Percentiles rank a stretch among this genome's conserved stretches.
These are phyloP conservation scores for Dactylellina parvicollis DNA, from an alignment of 2,329 filamentous ascomycete genomes.

Conservation along the genomic window DNA sequence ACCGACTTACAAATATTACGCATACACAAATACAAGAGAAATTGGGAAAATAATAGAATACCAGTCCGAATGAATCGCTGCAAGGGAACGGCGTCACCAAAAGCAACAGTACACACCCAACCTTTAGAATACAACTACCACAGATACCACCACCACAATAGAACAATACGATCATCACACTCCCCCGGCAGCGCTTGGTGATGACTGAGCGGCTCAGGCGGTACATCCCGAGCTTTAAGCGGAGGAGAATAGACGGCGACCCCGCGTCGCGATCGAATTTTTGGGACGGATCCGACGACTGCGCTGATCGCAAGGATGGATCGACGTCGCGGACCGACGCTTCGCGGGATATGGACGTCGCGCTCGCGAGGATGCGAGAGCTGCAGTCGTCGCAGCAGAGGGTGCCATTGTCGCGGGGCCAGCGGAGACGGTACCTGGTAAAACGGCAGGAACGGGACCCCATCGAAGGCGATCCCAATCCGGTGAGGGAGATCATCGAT, in stretches of 20 bases:
- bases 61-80: conserved; percentile 53
- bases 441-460: conserved; percentile 25
- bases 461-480: neutral
- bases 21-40: neutral
- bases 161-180: neutral
- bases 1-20: neutral
- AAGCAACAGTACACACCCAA: neutral
- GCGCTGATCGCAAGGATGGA: conserved; percentile 8
- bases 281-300: conserved; percentile 23
- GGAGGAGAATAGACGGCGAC: conserved; percentile 32
- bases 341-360: conserved; percentile 29
- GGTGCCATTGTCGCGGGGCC: conserved; percentile 1
- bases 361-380: conserved; percentile 37
- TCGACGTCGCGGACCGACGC: conserved; percentile 11
- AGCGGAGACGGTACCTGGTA: conserved; percentile 17
- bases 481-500: conserved; percentile 12
- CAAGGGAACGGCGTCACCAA: conserved; percentile 30
- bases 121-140: neutral
- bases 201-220: conserved; percentile 53
- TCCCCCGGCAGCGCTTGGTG: conserved; percentile 14
- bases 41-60: conserved; percentile 8
- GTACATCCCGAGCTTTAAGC: conserved; percentile 54
- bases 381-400: conserved; percentile 16
- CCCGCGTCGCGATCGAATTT: conserved; percentile 29
- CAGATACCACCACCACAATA: neutral